Conservation (phyloP, 495 filamentous ascomycete genomes). For the Umbilicaria muhlenbergii region DNA sequence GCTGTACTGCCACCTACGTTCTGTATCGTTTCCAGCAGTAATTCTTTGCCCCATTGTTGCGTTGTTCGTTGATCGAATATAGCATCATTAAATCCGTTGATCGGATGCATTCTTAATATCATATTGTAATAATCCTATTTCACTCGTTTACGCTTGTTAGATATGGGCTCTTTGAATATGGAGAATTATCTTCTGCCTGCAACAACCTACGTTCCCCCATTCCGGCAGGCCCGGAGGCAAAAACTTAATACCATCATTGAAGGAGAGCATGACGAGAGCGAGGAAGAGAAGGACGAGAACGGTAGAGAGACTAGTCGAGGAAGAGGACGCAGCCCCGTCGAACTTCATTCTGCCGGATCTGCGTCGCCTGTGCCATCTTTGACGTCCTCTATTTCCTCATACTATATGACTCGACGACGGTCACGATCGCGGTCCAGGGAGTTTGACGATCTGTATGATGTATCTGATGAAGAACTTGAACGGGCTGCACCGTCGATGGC, state of each 20-base stretch:
- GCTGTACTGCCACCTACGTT: constrained; percentile 14
- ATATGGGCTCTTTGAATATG: constrained; percentile 31
- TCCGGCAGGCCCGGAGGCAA: constrained; percentile 55
- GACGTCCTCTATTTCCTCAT: constrained; percentile 24
- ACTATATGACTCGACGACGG: constrained; percentile 31
- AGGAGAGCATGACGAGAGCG: constrained; percentile 37
- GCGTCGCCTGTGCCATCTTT: constrained; percentile 34
- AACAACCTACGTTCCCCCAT: constrained; percentile 43
- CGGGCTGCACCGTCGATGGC: constrained; percentile 26
- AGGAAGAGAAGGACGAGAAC: constrained; percentile 5
- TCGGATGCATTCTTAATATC: constrained; percentile 18
- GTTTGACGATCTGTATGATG: constrained; percentile 78
- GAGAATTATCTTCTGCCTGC: constrained; percentile 42
- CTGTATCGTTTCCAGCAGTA: constrained; percentile 4
- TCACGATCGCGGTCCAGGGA: constrained; percentile 38
- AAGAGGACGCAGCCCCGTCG: constrained; percentile 19
- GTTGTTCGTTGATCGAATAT: constrained; percentile 26
- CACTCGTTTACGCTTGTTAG: constrained; percentile 5
- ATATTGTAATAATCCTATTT: constrained; percentile 4
- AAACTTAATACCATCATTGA: constrained; percentile 81
- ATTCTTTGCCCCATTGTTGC: constrained; percentile 7
- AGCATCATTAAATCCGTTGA: constrained; percentile 23
- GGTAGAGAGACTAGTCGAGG: not conserved
- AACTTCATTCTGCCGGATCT: constrained; percentile 25
- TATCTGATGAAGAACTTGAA: constrained; percentile 55